Base-by-base conservation (phyloP, 2,329 filamentous ascomycete species). In the Diplodia sapinea region DNA sequence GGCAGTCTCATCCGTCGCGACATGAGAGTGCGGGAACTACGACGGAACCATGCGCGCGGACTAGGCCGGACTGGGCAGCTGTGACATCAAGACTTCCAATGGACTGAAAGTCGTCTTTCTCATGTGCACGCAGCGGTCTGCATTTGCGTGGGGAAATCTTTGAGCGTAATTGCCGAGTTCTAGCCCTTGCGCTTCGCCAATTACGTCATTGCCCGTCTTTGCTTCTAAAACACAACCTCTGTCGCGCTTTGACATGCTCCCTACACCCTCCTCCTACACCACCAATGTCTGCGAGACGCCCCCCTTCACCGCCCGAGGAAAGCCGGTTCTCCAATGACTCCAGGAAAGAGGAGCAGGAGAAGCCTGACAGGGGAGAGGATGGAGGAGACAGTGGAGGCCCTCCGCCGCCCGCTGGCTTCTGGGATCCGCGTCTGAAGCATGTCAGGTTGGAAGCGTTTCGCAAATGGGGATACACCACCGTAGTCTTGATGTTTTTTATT, bases 401-500 rank as follows among this genome's bases (percentile, higher is more conserved):
- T 36, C 69, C 74, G 29, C 74, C 73, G 54, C 75, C 81, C 0
- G 82, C 84, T 0, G 82, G 82, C 4, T 83, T 85, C 68, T 84
- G 80, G 77, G 75, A 84, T 68, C 77, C 76, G 1, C 73, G 75
- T 7, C 70, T 82, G 20, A 74, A 75, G 23, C 74, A 79, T 68
- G 79, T 81, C 1, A 75, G 80, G 3, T 75, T 76, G 31, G 77
- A 78, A 55, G 79, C 80, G 1, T 74, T 81, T 31, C 68, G 65
- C 12, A 81, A 81, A 75, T 82, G 80, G 81, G 70, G 70, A 3
- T 69, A 79, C 47, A 82, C 80, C 0, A 82, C 85, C 5, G 70
- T 82, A 1, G 79, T 86, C 7, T 78, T 90, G 6, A 84, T 85
- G 73, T 71, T 79, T 4, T 88, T 88, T 71, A 85, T 89, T 56